phyloP scores from a whole-genome alignment of 768 basidiomycete species.

The Kondoa malvinella region DNA sequence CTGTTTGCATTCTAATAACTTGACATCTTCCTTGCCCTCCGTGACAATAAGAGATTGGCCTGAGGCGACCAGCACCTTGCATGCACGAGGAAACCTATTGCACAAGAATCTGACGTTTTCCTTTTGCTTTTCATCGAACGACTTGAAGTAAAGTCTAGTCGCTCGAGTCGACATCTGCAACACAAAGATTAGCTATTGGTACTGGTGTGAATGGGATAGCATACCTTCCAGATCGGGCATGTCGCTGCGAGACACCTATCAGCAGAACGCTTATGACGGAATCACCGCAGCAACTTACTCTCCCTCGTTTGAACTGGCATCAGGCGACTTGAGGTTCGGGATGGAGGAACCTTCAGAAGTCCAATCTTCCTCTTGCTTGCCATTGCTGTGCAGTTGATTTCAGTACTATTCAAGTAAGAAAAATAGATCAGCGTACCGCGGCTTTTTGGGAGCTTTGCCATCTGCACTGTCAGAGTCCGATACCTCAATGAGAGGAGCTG shows the following conservation, averaged over 20 bases:
- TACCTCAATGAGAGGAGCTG: background rate
- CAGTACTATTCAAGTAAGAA: background rate
- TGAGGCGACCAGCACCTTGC: too few relatives aligned
- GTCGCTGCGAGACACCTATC: too few relatives aligned
- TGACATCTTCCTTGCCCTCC: too few relatives aligned
- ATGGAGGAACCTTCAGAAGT: background rate
- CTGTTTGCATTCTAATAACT: too few relatives aligned
- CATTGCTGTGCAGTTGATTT: background rate
- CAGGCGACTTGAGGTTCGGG: background rate
- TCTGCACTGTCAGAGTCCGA: background rate
- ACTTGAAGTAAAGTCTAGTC: background rate
- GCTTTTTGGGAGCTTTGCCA: background rate
- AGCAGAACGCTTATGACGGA: too few relatives aligned
- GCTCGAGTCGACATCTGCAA: background rate
- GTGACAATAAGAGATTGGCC: too few relatives aligned
- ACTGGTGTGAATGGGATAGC: background rate
- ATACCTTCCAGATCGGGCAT: background rate
- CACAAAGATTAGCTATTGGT: background rate
- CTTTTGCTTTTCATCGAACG: too few relatives aligned
- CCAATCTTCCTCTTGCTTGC: background rate
- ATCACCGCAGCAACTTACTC: too few relatives aligned
- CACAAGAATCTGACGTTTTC: too few relatives aligned
- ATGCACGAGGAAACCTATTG: too few relatives aligned
- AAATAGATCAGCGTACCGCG: background rate
- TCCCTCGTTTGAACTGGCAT: background rate